A percentile compares a stretch with the other conserved stretches of the same genome.
These are phyloP conservation scores for Amanita muscaria DNA, from an alignment of 768 basidiomycete species.

Conservation along the genomic window DNA sequence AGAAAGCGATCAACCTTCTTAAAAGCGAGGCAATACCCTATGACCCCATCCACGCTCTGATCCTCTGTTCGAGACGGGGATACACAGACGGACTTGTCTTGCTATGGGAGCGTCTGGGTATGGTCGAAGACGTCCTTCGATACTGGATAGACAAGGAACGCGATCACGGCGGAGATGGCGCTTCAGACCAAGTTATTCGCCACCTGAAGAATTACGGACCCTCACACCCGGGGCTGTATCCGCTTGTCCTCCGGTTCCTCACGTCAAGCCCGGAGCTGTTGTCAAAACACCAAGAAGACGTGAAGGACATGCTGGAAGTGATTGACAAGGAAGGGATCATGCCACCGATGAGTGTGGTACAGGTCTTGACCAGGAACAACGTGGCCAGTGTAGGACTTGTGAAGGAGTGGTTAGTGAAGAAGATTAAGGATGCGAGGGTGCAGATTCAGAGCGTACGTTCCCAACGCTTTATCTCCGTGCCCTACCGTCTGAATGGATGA, in stretches of 20 bases:
- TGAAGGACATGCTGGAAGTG: slow-evolving; percentile 61
- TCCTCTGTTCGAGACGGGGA: slow-evolving; percentile 78
- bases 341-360: slow-evolving; percentile 83
- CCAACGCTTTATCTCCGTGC: neutral
- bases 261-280: slow-evolving; percentile 75
- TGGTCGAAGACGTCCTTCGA: slow-evolving; percentile 92
- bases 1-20: slow-evolving; percentile 71
- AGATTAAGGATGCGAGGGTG: slow-evolving; percentile 62
- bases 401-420: slow-evolving; percentile 80
- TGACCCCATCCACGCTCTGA: slow-evolving; percentile 88
- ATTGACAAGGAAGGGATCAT: slow-evolving; percentile 79
- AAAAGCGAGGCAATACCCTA: slow-evolving; percentile 56
- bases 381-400: slow-evolving; percentile 89
- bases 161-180: slow-evolving; percentile 22
- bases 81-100: slow-evolving; percentile 83
- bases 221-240: slow-evolving; percentile 68
- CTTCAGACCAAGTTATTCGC: slow-evolving; percentile 54
- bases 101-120: slow-evolving; percentile 88
- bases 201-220: slow-evolving; percentile 69
- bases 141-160: slow-evolving; percentile 82
- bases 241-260: slow-evolving; percentile 81
- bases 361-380: slow-evolving; percentile 79
- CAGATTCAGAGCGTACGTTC: slow-evolving; percentile 79
- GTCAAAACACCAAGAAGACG: slow-evolving; percentile 58
- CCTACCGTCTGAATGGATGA: slow-evolving; percentile 3